Evolutionary conservation across 305 asterid species (phyloP).

Genomic region (Fraxinus latifolia): DNA sequence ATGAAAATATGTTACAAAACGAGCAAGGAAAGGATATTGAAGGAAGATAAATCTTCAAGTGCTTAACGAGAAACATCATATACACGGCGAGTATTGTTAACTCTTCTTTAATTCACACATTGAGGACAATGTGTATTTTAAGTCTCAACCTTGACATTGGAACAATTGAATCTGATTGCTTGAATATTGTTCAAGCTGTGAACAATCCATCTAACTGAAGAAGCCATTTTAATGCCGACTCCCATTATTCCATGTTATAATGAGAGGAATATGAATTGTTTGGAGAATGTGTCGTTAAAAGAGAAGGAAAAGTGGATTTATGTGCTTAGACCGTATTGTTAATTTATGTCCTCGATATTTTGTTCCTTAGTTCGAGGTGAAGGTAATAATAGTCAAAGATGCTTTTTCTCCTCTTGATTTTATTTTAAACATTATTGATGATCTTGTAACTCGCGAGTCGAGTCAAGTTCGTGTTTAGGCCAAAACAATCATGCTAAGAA

Average conservation of each 20-base stretch:
- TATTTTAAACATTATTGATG: not conserved
- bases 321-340: not conserved
- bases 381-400: not conserved
- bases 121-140: too few relatives aligned
- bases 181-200: not conserved
- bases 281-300: not conserved
- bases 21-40: too few relatives aligned
- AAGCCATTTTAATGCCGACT: not conserved
- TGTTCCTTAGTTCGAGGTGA: not conserved
- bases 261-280: not conserved
- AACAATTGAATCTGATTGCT: not conserved
- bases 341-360: not conserved
- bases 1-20: too few relatives aligned
- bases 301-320: not conserved
- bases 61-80: too few relatives aligned
- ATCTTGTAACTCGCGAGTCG: not conserved
- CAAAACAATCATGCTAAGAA: slow-evolving; percentile 27
- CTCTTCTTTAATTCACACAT: too few relatives aligned
- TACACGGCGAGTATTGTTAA: too few relatives aligned
- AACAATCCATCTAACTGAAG: not conserved
- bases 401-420: not conserved
- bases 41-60: too few relatives aligned
- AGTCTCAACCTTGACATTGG: not conserved
- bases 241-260: not conserved
- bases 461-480: not conserved